Percentiles rank a stretch among this genome's conserved stretches.
These are phyloP conservation scores for Saccharomycopsis sp. DNA, from an alignment of 805 yeast genomes.

Conservation along the genomic window DNA sequence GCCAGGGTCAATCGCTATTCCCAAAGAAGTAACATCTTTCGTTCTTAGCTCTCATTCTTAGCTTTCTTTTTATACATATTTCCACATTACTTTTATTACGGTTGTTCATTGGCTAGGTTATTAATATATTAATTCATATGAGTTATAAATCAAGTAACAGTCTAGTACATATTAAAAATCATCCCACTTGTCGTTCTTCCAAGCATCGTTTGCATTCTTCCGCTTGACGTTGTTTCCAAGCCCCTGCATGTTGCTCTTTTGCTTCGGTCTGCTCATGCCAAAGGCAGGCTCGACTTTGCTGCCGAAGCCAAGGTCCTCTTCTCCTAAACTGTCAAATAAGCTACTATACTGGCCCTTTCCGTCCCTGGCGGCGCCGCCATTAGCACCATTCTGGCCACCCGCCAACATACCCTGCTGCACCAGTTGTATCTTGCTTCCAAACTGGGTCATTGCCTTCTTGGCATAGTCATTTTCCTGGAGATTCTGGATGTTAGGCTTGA, in stretches of 20 bases:
- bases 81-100: not conserved
- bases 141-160: too few species aligned
- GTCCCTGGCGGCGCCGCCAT: slow-evolving; percentile 63
- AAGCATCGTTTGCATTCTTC: slow-evolving; percentile 1
- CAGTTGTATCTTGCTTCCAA: slow-evolving; percentile 89
- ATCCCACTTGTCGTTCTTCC: slow-evolving; percentile 11
- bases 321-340: slow-evolving; percentile 51
- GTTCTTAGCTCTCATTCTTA: not conserved
- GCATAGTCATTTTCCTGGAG: slow-evolving; percentile 75
- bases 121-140: too few species aligned
- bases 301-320: slow-evolving; percentile 25
- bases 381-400: slow-evolving; percentile 47
- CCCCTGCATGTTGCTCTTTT: slow-evolving; percentile 53
- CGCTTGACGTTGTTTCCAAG: slow-evolving; percentile 21
- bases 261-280: slow-evolving; percentile 54
- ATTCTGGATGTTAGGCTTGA: slow-evolving; percentile 84
- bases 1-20: not conserved
- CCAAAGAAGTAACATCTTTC: not conserved
- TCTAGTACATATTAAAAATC: too few species aligned
- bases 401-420: not conserved
- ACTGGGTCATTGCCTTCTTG: slow-evolving; percentile 89
- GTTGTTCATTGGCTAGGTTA: too few species aligned
- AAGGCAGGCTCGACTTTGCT: slow-evolving; percentile 53
- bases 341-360: slow-evolving; percentile 40
- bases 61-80: not conserved